Percentiles rank a stretch among this genome's conserved stretches.
Conservation (phyloP, 2,329 filamentous ascomycete species). For the Didymella lethalis region DNA sequence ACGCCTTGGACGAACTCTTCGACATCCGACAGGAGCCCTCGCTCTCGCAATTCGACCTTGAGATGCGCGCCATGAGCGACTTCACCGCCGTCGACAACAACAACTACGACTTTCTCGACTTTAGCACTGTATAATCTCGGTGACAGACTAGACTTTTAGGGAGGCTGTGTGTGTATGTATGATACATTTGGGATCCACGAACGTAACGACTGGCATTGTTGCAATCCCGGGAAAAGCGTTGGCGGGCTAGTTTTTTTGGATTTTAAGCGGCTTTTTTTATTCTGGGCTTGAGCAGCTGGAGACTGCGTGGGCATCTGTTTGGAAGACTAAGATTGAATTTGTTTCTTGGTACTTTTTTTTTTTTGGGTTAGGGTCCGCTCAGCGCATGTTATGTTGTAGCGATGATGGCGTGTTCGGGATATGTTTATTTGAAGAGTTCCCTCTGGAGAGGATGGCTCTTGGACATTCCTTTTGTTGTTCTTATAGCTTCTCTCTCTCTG, state of each 20-base stretch:
- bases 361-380: slow-evolving; percentile 16
- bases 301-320: slow-evolving; percentile 21
- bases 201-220: slow-evolving; percentile 40
- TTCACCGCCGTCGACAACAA: slow-evolving; percentile 42
- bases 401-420: slow-evolving; percentile 15
- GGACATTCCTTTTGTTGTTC: slow-evolving; percentile 12
- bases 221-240: slow-evolving; percentile 13
- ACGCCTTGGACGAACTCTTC: slow-evolving; percentile 48
- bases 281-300: slow-evolving; percentile 16
- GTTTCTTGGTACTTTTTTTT: not conserved
- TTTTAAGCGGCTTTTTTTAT: slow-evolving; percentile 19
- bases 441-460: slow-evolving; percentile 5
- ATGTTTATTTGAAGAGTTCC: slow-evolving; percentile 12
- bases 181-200: slow-evolving; percentile 38
- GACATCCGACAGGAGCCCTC: slow-evolving; percentile 40
- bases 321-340: slow-evolving; percentile 10
- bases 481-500: not conserved
- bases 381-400: slow-evolving; percentile 11
- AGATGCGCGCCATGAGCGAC: slow-evolving; percentile 51
- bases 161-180: slow-evolving; percentile 32
- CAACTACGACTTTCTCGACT: slow-evolving; percentile 48
- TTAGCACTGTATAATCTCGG: slow-evolving; percentile 36
- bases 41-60: slow-evolving; percentile 50
- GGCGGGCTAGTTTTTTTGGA: slow-evolving; percentile 10
- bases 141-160: slow-evolving; percentile 9